Percentiles rank a stretch among this genome's conserved stretches.
Evolutionary conservation across 257 asterid species (phyloP).

Genomic region (Penstemon newberryi): DNA sequence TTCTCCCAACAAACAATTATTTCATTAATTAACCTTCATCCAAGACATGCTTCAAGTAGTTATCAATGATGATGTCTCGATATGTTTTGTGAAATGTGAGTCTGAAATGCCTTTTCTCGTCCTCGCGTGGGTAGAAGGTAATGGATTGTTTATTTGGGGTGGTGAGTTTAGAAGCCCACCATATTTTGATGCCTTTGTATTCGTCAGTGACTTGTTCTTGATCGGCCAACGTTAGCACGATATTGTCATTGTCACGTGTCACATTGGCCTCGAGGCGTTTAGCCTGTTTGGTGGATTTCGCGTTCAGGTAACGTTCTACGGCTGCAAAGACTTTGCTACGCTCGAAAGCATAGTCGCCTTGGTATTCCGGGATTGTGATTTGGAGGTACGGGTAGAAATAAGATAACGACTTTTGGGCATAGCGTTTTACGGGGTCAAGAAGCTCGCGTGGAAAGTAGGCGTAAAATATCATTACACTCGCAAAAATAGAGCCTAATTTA

Average conservation of each 20-base stretch:
- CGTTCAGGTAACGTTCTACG: constrained; percentile 44
- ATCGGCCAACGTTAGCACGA: constrained; percentile 54
- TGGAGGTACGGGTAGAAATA: constrained; percentile 42
- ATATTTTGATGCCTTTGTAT: constrained; percentile 39
- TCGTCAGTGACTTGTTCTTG: constrained; percentile 54
- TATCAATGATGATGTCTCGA: constrained; percentile 25
- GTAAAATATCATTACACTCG: too few relatives aligned
- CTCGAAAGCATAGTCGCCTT: constrained; percentile 34
- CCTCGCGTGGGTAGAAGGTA: constrained; percentile 43
- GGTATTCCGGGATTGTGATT: constrained; percentile 40
- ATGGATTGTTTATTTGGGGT: constrained; percentile 33
- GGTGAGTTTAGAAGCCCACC: constrained; percentile 50
- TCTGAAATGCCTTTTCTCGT: constrained; percentile 36
- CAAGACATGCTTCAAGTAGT: constrained; percentile 44
- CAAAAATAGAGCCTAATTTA: too few relatives aligned
- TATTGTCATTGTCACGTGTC: constrained; percentile 37
- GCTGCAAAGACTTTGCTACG: constrained; percentile 44
- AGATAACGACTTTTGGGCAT: constrained; percentile 23
- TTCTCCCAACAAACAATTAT: too few relatives aligned
- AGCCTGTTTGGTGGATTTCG: constrained; percentile 52
- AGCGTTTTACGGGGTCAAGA: constrained; percentile 28
- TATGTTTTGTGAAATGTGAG: constrained; percentile 45
- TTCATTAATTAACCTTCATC: constrained; percentile 31
- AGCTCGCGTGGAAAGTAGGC: constrained; percentile 42
- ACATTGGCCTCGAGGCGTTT: constrained; percentile 45